Evolutionary conservation across 176 grass and related monocot species (phyloP), one percentile per base, ranked within the genome.

Genomic region (Juncus inflexus): DNA sequence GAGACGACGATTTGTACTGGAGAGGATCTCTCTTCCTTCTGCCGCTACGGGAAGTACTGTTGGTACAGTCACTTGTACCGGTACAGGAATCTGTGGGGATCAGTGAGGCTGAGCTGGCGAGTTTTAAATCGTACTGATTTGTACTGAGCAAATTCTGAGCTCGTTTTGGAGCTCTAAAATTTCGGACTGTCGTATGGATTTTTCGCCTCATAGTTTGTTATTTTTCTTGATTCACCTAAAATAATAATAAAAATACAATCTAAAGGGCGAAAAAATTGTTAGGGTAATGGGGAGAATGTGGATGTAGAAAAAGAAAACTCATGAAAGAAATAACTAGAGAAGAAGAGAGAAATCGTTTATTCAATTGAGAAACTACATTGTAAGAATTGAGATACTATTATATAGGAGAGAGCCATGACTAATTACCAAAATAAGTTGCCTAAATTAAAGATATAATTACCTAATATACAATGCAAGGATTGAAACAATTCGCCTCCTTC

Each of bases 131-230:
- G 7, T 58, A 83, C 80, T 75, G 19, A 53, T 66, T 28, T 28
- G 19, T 28, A 28, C 19, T 28, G 42, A 52, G 3, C 75, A 73
- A 50, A 56, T 28, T 8, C 62, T 65, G 35, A 84, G 58, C 67
- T 84, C 63, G 0, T 69, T 84, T 69, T 84, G 72, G 40, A 90
- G 86, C 65, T 87, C 83, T 37, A 55, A 50, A n/a, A 90, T 86
- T 82, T 87, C 83, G 1, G 55, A 67, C 52, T 77, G 52, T 13
- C 90, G 80, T 6, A 58, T 75, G 35, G 10, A 16, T 0, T 84
- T 90, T 70, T 95, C 90, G 55, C 90, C 86, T 64, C 55, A 79
- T 81, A 95, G 51, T 58, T 90, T 86, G 63, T 90, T 84, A 51
- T 84, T 90, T 90, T 60, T 95, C 90, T 66, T 73, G 69, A 0